These are phyloP conservation scores for Saccharomyces hybrid DNA, from an alignment of 1,139 yeast species.

Conservation along the genomic window DNA sequence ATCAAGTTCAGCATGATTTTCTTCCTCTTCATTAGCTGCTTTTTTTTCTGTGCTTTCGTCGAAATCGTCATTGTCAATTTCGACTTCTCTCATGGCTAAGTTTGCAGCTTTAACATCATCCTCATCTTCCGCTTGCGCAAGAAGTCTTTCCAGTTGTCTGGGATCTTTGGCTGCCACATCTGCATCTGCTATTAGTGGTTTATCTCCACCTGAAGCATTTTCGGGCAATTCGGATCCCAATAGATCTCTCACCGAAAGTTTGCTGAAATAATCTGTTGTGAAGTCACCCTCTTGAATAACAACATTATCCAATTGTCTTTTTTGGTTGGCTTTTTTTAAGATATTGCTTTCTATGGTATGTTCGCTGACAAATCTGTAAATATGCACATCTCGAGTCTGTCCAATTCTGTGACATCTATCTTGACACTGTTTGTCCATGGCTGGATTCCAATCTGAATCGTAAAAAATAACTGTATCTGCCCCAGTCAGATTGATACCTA, in stretches of 20 bases:
- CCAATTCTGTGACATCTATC: constrained; percentile 99
- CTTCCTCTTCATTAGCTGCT: constrained; percentile 21
- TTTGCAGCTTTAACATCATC: constrained; percentile 93
- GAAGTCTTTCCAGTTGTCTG: constrained; percentile 51
- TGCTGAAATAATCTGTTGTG: constrained; percentile 92
- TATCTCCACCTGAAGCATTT: constrained; percentile 21
- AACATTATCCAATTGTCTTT: constrained; percentile 88
- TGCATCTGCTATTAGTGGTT: constrained; percentile 32
- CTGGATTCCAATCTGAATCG: constrained; percentile 99
- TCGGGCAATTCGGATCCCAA: constrained; percentile 47
- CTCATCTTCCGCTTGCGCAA: constrained; percentile 94
- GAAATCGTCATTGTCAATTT: constrained; percentile 79
- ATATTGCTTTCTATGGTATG: constrained; percentile 95
- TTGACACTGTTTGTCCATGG: constrained; percentile 99
- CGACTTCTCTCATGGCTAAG: constrained; percentile 82
- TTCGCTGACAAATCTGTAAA: constrained; percentile 92
- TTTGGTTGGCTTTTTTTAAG: constrained; percentile 89
- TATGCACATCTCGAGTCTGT: constrained; percentile 95
- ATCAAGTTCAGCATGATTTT: constrained; percentile 26
- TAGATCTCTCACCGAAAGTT: constrained; percentile 80
- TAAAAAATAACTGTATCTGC: constrained; percentile 99
- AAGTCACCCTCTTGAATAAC: constrained; percentile 98
- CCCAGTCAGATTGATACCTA: constrained; percentile 95
- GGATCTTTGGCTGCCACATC: constrained; percentile 26
- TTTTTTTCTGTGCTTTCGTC: constrained; percentile 34